phyloP scores from a whole-genome alignment of 1,284 basidiomycete species.

The Rhodotorula sp. region DNA sequence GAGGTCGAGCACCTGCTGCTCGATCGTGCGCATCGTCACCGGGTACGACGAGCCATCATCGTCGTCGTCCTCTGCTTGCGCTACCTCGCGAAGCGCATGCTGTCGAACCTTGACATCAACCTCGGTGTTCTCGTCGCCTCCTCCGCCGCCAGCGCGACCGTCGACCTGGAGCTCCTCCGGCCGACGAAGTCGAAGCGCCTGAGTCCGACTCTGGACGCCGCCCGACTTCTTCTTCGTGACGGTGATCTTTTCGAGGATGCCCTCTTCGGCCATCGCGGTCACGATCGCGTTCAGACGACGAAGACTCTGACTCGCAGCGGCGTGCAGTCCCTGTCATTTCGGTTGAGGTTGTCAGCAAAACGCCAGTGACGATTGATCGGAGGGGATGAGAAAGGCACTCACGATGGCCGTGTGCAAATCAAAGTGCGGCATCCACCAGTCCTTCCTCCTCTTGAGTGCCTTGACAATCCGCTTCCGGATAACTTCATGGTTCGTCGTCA shows the following conservation, averaged over 20 bases:
- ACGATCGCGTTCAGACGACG: constrained; percentile 71
- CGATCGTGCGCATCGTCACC: constrained; percentile 57
- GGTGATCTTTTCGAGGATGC: constrained; percentile 65
- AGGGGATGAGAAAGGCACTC: background rate
- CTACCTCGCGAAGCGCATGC: background rate
- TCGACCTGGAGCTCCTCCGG: background rate
- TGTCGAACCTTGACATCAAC: background rate
- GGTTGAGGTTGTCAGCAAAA: background rate
- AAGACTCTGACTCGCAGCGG: constrained; percentile 61
- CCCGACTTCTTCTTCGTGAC: constrained; percentile 6
- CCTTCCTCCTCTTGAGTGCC: constrained; percentile 4
- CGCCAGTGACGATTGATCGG: background rate
- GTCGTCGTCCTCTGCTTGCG: constrained; percentile 12
- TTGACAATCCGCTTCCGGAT: constrained; percentile 9
- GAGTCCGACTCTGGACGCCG: background rate
- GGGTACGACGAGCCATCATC: constrained; percentile 22
- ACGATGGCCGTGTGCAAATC: constrained; percentile 44
- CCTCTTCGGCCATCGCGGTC: constrained; percentile 63
- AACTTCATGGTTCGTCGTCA: constrained; percentile 4
- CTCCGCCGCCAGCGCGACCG: too few relatives aligned
- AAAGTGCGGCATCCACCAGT: constrained; percentile 36
- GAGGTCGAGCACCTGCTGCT: constrained; percentile 69
- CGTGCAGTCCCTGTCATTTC: constrained; percentile 29
- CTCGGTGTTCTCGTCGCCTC: background rate
- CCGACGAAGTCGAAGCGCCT: constrained; percentile 5